Conservation (phyloP, 1,284 basidiomycete genomes). For the Cryptococcus sp. region DNA sequence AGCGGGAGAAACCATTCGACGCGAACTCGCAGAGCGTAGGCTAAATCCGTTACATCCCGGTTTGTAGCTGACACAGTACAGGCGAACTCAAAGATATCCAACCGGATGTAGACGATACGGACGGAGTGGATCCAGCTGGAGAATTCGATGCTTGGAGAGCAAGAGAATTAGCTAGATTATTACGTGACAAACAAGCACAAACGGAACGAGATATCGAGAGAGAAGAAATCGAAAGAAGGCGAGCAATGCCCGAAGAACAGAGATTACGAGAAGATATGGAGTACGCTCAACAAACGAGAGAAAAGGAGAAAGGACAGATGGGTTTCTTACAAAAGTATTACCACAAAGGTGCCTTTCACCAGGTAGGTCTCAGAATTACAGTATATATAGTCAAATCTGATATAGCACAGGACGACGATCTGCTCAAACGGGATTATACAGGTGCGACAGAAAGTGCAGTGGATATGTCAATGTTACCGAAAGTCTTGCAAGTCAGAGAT, state of each 20-base stretch:
- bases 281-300: conserved; percentile 70
- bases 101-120: conserved; percentile 90
- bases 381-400: not conserved
- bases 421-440: conserved; percentile 83
- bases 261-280: conserved; percentile 85
- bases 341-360: conserved; percentile 99
- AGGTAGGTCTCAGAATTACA: conserved; percentile 52
- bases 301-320: conserved; percentile 60
- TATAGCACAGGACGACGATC: conserved; percentile 68
- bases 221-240: conserved; percentile 82
- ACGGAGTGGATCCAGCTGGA: conserved; percentile 79
- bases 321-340: conserved; percentile 97
- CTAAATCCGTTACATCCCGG: not conserved
- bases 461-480: conserved; percentile 79
- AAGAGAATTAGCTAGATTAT: conserved; percentile 83
- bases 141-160: conserved; percentile 97
- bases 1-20: conserved; percentile 45
- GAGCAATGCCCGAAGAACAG: conserved; percentile 87
- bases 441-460: conserved; percentile 80
- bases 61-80: conserved; percentile 39
- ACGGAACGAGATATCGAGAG: conserved; percentile 71
- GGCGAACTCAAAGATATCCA: conserved; percentile 78
- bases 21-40: conserved; percentile 45
- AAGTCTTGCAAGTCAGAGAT: conserved; percentile 95
- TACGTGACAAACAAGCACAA: conserved; percentile 82